Conservation (phyloP, 768 basidiomycete species). For the Bullera alba region DNA sequence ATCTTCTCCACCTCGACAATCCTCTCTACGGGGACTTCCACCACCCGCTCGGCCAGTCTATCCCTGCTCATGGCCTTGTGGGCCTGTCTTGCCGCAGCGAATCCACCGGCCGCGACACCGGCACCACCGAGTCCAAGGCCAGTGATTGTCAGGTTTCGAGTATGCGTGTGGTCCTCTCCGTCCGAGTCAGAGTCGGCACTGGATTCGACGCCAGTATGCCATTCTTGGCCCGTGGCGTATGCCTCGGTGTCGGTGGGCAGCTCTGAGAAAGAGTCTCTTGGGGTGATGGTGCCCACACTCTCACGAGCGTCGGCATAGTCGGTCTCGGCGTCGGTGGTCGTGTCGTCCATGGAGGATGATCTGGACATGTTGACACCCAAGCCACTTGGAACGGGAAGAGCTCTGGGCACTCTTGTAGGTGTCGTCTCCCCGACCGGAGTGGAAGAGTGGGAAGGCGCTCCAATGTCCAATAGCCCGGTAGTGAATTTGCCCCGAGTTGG, state of each 20-base stretch:
- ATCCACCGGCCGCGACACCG: constrained; percentile 11
- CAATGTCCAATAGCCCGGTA: neutral
- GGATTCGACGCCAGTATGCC: constrained; percentile 43
- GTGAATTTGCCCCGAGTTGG: constrained; percentile 12
- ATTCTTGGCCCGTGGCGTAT: constrained; percentile 40
- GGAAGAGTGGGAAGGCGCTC: neutral
- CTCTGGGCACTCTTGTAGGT: constrained; percentile 20
- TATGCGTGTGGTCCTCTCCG: constrained; percentile 25
- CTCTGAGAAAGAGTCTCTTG: constrained; percentile 57
- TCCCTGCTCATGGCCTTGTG: constrained; percentile 19
- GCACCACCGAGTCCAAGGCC: constrained; percentile 9
- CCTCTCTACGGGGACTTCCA: constrained; percentile 26
- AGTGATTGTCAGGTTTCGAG: constrained; percentile 6
- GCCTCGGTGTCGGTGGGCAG: constrained; percentile 55
- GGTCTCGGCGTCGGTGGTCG: constrained; percentile 30
- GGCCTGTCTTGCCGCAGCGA: constrained; percentile 22
- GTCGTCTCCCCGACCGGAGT: constrained; percentile 19
- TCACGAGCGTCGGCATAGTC: constrained; percentile 59
- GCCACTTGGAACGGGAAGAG: constrained; percentile 18
- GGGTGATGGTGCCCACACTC: constrained; percentile 58
- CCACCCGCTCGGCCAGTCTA: constrained; percentile 26
- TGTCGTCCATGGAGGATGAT: constrained; percentile 19
- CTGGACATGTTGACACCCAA: constrained; percentile 14
- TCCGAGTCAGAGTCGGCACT: constrained; percentile 40
- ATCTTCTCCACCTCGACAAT: constrained; percentile 38